Evolutionary conservation across 495 filamentous ascomycete species (phyloP), one percentile per base, ranked within the genome.

Genomic region (Aspergillus bridgeri): DNA sequence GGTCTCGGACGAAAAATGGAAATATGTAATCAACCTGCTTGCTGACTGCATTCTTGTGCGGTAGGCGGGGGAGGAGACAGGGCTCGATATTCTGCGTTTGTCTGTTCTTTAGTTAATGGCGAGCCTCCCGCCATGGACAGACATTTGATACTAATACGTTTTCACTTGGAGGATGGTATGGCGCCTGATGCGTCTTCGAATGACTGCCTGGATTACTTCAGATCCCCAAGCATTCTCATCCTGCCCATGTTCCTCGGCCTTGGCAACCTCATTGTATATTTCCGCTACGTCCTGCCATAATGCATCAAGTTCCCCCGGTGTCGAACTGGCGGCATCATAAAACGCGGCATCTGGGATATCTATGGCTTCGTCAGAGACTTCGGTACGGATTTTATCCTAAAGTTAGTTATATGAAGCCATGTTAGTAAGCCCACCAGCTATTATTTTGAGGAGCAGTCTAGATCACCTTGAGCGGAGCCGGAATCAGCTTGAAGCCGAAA

Each of bases 161-260:
- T 27, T 27, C 25, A 27, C 25, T 7, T 27, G 25, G 4, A 27
- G 7, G 7, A 4, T 27, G 3, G 25, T 4, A 27, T 7, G 7
- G 7, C 3, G 25, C 25, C 25, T 51, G 3, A 25, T 18, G 4
- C 48, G 20, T 18, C n/a, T 51, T 25, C 24, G 3, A 3, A 51
- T 11, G 24, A 51, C 27, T 22, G 18, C 9, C 21, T 25, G 48
- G 3, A 25, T 18, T 25, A 51, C 48, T 25, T 24, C 22, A 51
- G 48, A 25, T 19, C 48, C 6, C 48, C 48, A 51, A 15, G 48
- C 48, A 51, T 51, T 51, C 24, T 51, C 22, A 51, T 51, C 48
- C 21, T 51, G 22, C 8, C 48, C 21, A 51, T 51, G n/a, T 29
- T 51, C 48, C 15, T 51, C 48, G 24, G 7, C 6, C 21, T 51